A percentile compares a stretch with the other conserved stretches of the same genome.
Conservation (phyloP, 169 alveolate species). For the Cyclospora cayetanensis region DNA sequence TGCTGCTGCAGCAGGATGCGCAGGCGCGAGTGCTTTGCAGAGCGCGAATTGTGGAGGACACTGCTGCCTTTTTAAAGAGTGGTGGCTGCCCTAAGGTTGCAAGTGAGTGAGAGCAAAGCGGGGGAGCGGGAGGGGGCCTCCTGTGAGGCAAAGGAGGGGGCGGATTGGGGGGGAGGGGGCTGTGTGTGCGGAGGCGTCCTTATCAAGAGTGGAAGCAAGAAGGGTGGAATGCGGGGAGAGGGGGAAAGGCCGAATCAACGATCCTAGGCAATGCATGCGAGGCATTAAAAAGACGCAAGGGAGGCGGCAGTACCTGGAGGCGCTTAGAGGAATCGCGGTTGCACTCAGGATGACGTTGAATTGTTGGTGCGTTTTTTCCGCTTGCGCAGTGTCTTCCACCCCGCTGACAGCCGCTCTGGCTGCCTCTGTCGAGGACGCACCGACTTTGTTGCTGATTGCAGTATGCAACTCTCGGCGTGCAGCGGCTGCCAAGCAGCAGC, state of each 20-base stretch:
- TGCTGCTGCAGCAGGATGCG: conserved; percentile 51
- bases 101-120: not conserved
- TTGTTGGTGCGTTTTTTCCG: too few species aligned
- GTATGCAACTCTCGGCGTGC: conserved; percentile 52
- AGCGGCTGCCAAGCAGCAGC: conserved; percentile 47
- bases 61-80: not conserved
- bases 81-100: conserved; percentile 22
- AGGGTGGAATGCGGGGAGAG: too few species aligned
- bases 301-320: too few species aligned
- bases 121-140: not conserved
- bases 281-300: too few species aligned
- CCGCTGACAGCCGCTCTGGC: conserved; percentile 52
- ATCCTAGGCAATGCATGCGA: too few species aligned
- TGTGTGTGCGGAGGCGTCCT: too few species aligned
- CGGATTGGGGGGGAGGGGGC: too few species aligned
- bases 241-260: too few species aligned
- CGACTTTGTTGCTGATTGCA: conserved; percentile 39
- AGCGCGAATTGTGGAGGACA: conserved; percentile 14
- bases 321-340: too few species aligned
- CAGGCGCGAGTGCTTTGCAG: conserved; percentile 27
- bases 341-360: too few species aligned
- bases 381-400: conserved; percentile 27
- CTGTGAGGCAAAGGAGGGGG: too few species aligned
- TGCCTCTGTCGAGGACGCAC: conserved; percentile 34
- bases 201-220: too few species aligned